Base-by-base conservation (phyloP, 139 green algal species). In the Dunaliella primolecta region DNA sequence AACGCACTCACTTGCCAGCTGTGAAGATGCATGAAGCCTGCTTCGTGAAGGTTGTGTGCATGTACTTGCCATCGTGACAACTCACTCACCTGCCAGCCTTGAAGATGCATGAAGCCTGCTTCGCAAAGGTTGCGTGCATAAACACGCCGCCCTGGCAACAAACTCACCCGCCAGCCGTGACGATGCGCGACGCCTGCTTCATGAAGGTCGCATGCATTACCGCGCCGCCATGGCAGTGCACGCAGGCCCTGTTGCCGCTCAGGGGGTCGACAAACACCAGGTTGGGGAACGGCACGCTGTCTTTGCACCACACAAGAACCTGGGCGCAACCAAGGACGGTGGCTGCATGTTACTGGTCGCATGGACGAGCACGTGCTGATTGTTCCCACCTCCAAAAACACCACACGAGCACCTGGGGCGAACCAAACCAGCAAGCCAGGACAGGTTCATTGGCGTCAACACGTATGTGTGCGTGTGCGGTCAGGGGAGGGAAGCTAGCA, bases 201-300 rank as follows among this genome's bases (percentile, higher is more conserved):
- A 2, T 30, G 36, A 86, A 89, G 7, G 82, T 74, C 1, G 81
- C 86, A 70, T 89, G 83, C 0, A 84, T 84, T 7, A 88, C 81
- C 15, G 87, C 70, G 24, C 88, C 88, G 24, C 89, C 88, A 57
- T 91, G 88, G 85, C 86, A 91, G 84, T 84, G 89, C 0, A 86
- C 75, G 25, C 34, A 80, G 81, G 84, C 89, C 77, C 88, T 88
- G 77, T 78, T 36, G 33, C 71, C 81, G 0, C 2, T 80, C 82
- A 86, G 83, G 31, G 85, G 33, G 83, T 89, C 86, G 37, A 89
- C 71, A 72, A 89, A 84, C 46, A 89, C 81, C 78, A 89, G 86
- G 86, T 89, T 89, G 78, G 82, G 86, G 86, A 87, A 87, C 46
- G 82, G 82, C 78, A 89, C 86, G 1, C 29, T 80, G 79, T 89